Evolutionary conservation across 257 asterid genomes (phyloP).

Genomic region (Lavandula angustifolia): DNA sequence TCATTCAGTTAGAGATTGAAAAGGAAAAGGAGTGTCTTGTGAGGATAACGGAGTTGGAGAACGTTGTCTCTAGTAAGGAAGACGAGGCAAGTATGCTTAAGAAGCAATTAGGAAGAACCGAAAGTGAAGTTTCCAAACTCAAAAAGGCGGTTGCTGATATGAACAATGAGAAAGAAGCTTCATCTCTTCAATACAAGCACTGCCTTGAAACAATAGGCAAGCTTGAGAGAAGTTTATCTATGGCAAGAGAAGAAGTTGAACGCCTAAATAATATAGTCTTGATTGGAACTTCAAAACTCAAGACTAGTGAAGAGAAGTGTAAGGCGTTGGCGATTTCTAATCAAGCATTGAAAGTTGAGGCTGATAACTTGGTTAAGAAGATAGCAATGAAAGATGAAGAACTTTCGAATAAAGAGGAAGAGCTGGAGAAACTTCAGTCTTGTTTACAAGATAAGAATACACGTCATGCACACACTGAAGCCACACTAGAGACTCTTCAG

Average conservation of each 20-base stretch:
- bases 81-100: constrained; percentile 47
- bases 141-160: constrained; percentile 49
- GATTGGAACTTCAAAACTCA: constrained; percentile 50
- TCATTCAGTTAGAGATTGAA: constrained; percentile 55
- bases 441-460: constrained; percentile 57
- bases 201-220: constrained; percentile 68
- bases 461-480: constrained; percentile 58
- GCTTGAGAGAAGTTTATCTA: constrained; percentile 57
- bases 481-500: constrained; percentile 57
- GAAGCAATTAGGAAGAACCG: constrained; percentile 63
- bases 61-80: constrained; percentile 42
- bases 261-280: constrained; percentile 57
- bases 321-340: constrained; percentile 57
- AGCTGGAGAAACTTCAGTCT: constrained; percentile 70
- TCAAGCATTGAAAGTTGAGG: constrained; percentile 63
- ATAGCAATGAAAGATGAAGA: constrained; percentile 75
- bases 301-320: constrained; percentile 60
- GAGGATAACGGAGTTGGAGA: constrained; percentile 61
- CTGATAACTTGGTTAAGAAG: constrained; percentile 62
- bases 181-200: constrained; percentile 52
- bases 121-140: constrained; percentile 59
- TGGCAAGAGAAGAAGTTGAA: constrained; percentile 54
- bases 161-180: constrained; percentile 65
- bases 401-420: constrained; percentile 64
- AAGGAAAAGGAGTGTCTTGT: constrained; percentile 53